phyloP scores from a whole-genome alignment of 2,329 filamentous ascomycete genomes.

The Harringtonia lauricola region DNA sequence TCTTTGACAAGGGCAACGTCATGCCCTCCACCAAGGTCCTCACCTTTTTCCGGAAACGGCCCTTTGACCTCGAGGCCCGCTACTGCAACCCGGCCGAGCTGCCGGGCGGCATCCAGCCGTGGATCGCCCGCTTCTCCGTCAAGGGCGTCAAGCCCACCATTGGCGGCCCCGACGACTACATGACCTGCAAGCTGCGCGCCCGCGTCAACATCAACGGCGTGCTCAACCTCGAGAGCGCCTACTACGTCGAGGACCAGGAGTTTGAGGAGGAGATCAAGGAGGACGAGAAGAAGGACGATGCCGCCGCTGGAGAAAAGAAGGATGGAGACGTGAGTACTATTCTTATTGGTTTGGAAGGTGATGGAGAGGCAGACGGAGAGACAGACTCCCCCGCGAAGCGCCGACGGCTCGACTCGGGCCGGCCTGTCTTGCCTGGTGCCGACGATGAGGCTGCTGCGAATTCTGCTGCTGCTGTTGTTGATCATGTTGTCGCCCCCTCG shows the following conservation, averaged over 20 bases:
- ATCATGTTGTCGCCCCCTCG: not conserved
- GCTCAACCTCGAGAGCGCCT: slow-evolving; percentile 90
- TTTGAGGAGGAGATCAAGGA: slow-evolving; percentile 60
- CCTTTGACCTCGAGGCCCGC: slow-evolving; percentile 90
- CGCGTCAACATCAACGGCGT: slow-evolving; percentile 93
- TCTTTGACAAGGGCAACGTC: slow-evolving; percentile 95
- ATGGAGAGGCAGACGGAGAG: not conserved
- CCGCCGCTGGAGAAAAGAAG: slow-evolving; percentile 35
- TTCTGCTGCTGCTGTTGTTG: not conserved
- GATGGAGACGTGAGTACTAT: slow-evolving; percentile 63
- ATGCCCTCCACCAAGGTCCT: slow-evolving; percentile 98
- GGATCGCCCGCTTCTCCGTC: slow-evolving; percentile 96
- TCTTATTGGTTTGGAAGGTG: not conserved
- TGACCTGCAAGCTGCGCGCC: slow-evolving; percentile 99
- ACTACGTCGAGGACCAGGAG: slow-evolving; percentile 96
- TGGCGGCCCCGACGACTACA: slow-evolving; percentile 89
- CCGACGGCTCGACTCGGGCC: not conserved
- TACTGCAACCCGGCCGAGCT: slow-evolving; percentile 81
- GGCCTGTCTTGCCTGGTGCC: not conserved
- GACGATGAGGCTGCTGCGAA: not conserved
- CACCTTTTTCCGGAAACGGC: slow-evolving; percentile 97
- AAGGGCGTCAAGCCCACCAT: slow-evolving; percentile 77
- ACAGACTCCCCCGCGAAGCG: not conserved
- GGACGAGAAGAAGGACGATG: slow-evolving; percentile 24
- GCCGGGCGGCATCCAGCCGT: slow-evolving; percentile 82